A percentile compares a stretch with the other conserved stretches of the same genome.
Conservation (phyloP, 768 basidiomycete genomes). For the Suillus ampliporus region DNA sequence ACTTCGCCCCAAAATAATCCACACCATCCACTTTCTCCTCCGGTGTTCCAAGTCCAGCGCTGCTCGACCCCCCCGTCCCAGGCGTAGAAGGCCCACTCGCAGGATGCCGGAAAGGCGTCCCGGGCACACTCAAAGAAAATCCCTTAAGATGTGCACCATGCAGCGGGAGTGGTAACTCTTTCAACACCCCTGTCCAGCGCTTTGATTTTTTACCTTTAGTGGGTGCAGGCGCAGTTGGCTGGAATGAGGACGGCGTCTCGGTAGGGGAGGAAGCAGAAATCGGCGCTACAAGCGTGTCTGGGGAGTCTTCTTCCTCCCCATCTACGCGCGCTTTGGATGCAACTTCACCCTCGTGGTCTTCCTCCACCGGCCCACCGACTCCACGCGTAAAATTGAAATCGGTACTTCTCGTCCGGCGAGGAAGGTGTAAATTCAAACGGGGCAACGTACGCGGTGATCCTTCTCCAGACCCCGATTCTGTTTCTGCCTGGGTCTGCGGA, state of each 20-base stretch:
- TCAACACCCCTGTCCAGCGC: slow-evolving; percentile 45
- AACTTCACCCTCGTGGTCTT: slow-evolving; percentile 17
- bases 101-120: slow-evolving; percentile 11
- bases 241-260: too few species aligned
- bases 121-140: slow-evolving; percentile 18
- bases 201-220: slow-evolving; percentile 17
- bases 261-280: slow-evolving; percentile 22
- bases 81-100: neutral
- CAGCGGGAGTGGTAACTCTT: slow-evolving; percentile 44
- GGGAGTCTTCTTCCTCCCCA: neutral
- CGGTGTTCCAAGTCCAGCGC: slow-evolving; percentile 7
- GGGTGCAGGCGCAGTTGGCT: too few species aligned
- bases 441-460: slow-evolving; percentile 8
- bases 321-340: neutral
- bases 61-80: slow-evolving; percentile 15
- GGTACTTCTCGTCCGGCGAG: slow-evolving; percentile 17
- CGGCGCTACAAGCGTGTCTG: slow-evolving; percentile 20
- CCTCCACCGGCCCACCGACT: slow-evolving; percentile 1
- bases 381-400: slow-evolving; percentile 17
- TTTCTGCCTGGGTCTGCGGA: too few species aligned
- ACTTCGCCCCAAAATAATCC: slow-evolving; percentile 39
- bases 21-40: slow-evolving; percentile 24
- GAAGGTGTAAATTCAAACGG: slow-evolving; percentile 3
- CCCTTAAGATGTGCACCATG: slow-evolving; percentile 19
- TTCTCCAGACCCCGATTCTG: slow-evolving; percentile 15